Evolutionary conservation across 108 stramenopile species (phyloP), one percentile per base, ranked within the genome.

Genomic region (Cylindrotheca fusiformis): DNA sequence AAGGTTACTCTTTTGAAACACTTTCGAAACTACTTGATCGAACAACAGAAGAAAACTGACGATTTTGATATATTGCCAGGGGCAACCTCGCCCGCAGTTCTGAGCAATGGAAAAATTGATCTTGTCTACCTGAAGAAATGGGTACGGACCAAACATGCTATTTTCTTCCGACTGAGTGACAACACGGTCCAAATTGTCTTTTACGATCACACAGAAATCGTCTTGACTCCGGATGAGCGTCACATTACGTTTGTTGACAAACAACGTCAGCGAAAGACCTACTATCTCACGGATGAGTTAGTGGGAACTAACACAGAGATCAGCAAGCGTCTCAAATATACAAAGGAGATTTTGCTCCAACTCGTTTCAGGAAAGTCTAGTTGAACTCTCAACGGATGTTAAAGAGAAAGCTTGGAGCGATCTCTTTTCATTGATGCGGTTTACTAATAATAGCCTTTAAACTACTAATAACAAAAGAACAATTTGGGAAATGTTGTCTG

Each of bases 91-190:
- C 45, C 60, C 10, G 6, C 14, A 14, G 10, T 14, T 14, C 10
- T 41, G 14, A 33, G 47, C 48, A 31, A 56, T 20, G 69, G 57
- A 10, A 65, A 58, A 2, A 6, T 6, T 6, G 68, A 73, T 55
- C 60, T 96, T 57, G 72, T 95, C 2, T 98, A 80, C 76, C 67
- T 99, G 75, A 97, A 97, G 82, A 97, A 98, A 73, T 99, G 96
- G 97, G 81, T 98, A 20, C 85, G 92, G 19, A 98, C 99, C 2
- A 91, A 93, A 63, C 95, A 99, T 67, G 99, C 99, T 1, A 89
- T 97, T 55, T 76, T 98, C 33, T 97, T 99, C 76, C 86, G 97
- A 14, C 72, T 99, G 59, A 97, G 95, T 63, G 93, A 97, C 75
- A 83, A 94, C 47, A 97, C 97, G 4, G 90, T 97, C 2, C 97